Evolutionary conservation across 805 yeast genomes (phyloP), one percentile per base, ranked within the genome.

Genomic region (Spathaspora arborariae): DNA sequence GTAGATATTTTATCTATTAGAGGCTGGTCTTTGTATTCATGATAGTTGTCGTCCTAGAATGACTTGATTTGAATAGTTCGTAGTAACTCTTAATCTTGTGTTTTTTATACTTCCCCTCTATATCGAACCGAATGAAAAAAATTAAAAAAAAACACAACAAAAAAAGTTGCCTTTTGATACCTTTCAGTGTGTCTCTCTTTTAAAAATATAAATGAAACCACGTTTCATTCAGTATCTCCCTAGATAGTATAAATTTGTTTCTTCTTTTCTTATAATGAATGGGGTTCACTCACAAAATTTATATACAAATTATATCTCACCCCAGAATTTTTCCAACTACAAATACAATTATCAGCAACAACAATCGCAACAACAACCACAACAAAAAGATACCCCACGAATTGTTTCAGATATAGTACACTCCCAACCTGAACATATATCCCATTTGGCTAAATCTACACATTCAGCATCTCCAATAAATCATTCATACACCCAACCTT

Each of bases 251-350:
- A 37, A 20, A 18, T 16, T 34, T 18, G n/a, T 34, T 34, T 4
- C 20, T 19, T 19, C 22, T 42, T 42, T 19, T 22, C 41, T 44
- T 38, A 37, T 22, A n/a, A 45, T 45, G 48, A 45, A 45, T 41
- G 34, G 33, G 22, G 30, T 45, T 26, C 44, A 45, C 35, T 45
- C 47, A 20, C 47, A 34, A 38, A 24, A 22, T 13, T 24, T 24
- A 24, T 24, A 24, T 45, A 35, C 34, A 11, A 45, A 40, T 20
- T 41, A 40, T 24, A 45, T 45, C 11, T 41, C 48, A 13, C 45
- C 48, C 1, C 42, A 45, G 20, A 20, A 41, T 18, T 45, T 41
- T 21, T 16, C 18, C 20, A 40, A 26, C 20, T 11, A 3, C 15
- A 37, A 20, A 35, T 19, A 40, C 33, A 19, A n/a, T n/a, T 18